A percentile compares a stretch with the other conserved stretches of the same genome.
Evolutionary conservation across 2,329 filamentous ascomycete species (phyloP).

Genomic region (Cercospora sojina): DNA sequence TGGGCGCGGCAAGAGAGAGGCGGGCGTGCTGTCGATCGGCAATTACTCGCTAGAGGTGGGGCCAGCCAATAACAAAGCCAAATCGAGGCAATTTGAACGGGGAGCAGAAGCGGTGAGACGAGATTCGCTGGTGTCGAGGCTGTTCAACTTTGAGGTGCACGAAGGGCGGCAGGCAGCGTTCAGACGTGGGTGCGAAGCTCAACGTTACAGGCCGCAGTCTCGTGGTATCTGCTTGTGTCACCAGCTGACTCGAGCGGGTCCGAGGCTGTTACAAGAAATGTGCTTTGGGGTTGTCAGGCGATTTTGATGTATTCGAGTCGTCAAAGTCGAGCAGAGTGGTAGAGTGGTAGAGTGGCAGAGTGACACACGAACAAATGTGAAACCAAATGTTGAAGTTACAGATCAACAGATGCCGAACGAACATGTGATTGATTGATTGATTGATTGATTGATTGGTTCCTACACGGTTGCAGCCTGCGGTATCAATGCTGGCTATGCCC

Average conservation of each 20-base stretch:
- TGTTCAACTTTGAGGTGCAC: not conserved
- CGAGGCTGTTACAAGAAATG: not conserved
- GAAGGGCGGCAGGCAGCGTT: conserved; percentile 1
- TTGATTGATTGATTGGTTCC: too few relatives aligned
- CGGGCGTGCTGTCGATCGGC: conserved; percentile 14
- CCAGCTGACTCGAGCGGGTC: not conserved
- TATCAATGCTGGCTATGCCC: too few relatives aligned
- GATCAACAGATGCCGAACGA: not conserved
- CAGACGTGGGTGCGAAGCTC: conserved; percentile 2
- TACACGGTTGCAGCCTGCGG: too few relatives aligned
- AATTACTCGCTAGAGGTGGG: conserved; percentile 17
- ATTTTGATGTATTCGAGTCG: not conserved
- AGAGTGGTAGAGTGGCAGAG: not conserved
- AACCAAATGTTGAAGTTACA: not conserved
- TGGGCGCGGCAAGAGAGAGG: not conserved
- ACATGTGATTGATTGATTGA: too few relatives aligned
- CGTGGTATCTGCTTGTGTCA: conserved; percentile 2
- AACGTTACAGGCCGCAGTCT: conserved; percentile 14
- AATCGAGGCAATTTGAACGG: not conserved
- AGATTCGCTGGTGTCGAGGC: not conserved
- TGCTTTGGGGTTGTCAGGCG: not conserved
- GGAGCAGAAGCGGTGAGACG: conserved; percentile 2
- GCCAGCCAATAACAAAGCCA: conserved; percentile 11
- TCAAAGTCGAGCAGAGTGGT: not conserved
- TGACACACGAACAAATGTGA: not conserved